Evolutionary conservation across 1,284 basidiomycete species (phyloP), one percentile per base, ranked within the genome.

Genomic region (Pseudozyma hubeiensis): DNA sequence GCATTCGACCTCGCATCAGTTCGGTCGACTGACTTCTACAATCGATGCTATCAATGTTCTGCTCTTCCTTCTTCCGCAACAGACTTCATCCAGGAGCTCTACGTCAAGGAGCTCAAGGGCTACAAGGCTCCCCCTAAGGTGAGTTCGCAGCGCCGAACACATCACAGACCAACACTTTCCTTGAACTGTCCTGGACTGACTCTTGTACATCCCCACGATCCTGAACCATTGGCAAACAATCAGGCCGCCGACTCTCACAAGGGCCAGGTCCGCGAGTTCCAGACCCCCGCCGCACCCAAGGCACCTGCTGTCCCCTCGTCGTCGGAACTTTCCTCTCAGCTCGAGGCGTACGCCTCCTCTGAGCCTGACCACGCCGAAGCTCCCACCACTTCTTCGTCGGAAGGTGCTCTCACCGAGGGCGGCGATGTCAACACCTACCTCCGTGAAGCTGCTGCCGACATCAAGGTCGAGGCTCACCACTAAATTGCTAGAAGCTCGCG

Each of bases 21-120:
- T 41, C 46, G 19, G 31, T 45, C 40, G 33, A 46, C 66, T 59
- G 43, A 55, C 52, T 34, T n/a, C n/a, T 44, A 9, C 40, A 14
- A 13, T 2, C 40, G 16, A 16, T 16, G 9, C 16, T 6, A 40
- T 40, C 39, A 40, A 10, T n/a, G 9, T 8, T 40, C 33, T 19
- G 19, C 4, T 6, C 16, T 16, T 5, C n/a, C n/a, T 2, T 31
- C 13, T 7, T 5, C 17, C 5, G 24, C 9, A n/a, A 52, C 65
- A 96, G 94, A 97, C 87, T 87, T 96, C 81, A 88, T 97, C 63
- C 93, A 96, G 89, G 93, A 97, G 78, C 85, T 96, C 61, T 97
- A 97, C 87, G 82, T 97, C 79, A 90, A 89, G 83, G 92, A 96
- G 87, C 89, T 97, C 84, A 96, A 93, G 87, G 85, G 89, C 17